Base-by-base conservation (phyloP, 768 basidiomycete species). In the Amanita molliuscula region DNA sequence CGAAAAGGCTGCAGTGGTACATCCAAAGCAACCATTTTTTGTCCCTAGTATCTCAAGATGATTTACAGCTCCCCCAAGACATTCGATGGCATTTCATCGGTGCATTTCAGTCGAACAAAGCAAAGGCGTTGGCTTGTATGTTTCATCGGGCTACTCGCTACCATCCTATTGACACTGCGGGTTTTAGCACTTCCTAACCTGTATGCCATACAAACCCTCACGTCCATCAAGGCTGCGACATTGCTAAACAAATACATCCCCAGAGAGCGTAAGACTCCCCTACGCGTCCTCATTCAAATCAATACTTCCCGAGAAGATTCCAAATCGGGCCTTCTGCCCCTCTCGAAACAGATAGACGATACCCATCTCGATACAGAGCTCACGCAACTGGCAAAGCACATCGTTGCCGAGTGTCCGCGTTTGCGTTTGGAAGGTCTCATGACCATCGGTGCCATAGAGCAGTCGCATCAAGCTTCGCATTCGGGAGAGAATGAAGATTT, bases 71-170 rank as follows among this genome's bases (percentile, higher is more conserved):
- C n/a, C 90, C 95, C 1, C 54, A 57, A 20, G 86, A 89, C 55
- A 91, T 98, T 56, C 76, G 84, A 54, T 98, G 95, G 95, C 95
- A 98, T 67, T 98, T 95, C 63, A 95, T 98, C 56, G 95, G 95
- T 6, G 80, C 84, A 2, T 67, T 97, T 16, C 93, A 98, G 62
- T 88, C 88, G 10, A 97, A 97, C 67, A 97, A 98, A 65, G 81
- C 84, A 26, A 97, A 94, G 67, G 69, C 70, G n/a, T 76, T 95
- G 13, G 90, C 93, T 28, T 69, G 94, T 92, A 73, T 60, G 62
- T 58, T 33, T 45, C 35, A 23, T 21, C n/a, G 13, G 11, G 38
- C 25, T 7, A 35, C 18, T n/a, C 29, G 21, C n/a, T 45, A 1
- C 13, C 44, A 4, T 16, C 23, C 15, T 11, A 47, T 42, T 48